Evolutionary conservation across 371 early-diverging fungal species (phyloP), one percentile per base, ranked within the genome.

Genomic region (Rhizopus stolonifer): DNA sequence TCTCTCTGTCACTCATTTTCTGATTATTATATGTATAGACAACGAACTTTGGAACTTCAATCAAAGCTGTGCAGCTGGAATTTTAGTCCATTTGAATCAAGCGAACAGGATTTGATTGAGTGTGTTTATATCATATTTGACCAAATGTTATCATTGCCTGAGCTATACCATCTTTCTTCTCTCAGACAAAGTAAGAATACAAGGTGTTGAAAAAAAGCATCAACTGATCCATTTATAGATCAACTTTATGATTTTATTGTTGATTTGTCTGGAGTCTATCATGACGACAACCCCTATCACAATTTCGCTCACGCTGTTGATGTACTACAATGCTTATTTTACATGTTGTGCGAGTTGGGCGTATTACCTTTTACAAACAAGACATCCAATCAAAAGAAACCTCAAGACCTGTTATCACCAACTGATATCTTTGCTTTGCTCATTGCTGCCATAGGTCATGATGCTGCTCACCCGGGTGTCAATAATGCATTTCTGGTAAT

Each of bases 231-330:
- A 23, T 38, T 21, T 17, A 8, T 65, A 84, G 84, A 77, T n/a
- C 70, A 77, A 58, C 62, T 82, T 40, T 82, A 82, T 58, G 67
- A 72, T 26, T 83, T 87, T 50, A 75, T 87, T 9, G 65, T 79
- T 46, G 81, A 83, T 39, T 56, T 87, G 39, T 66, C 80, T 34
- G 70, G 74, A 43, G 75, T 85, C 3, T 89, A 89, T 60, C 83
- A 84, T 65, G 70, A 80, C 31, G 75, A 77, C 45, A 92, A 91
- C 58, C 85, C 86, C n/a, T 90, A 90, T 64, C 93, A 92, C 68
- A 91, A 90, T 70, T 88, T 90, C 69, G 79, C 82, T 31, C 93
- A 92, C 64, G 91, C 93, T 4, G 84, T 90, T 10, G 93, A 92
- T 65, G 92, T 91, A 13, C 69, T 90, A 8, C 93, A 92, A 65